A percentile compares a stretch with the other conserved stretches of the same genome.
Conservation (phyloP, 352 stramenopile species). For the Bremia lactucae region DNA sequence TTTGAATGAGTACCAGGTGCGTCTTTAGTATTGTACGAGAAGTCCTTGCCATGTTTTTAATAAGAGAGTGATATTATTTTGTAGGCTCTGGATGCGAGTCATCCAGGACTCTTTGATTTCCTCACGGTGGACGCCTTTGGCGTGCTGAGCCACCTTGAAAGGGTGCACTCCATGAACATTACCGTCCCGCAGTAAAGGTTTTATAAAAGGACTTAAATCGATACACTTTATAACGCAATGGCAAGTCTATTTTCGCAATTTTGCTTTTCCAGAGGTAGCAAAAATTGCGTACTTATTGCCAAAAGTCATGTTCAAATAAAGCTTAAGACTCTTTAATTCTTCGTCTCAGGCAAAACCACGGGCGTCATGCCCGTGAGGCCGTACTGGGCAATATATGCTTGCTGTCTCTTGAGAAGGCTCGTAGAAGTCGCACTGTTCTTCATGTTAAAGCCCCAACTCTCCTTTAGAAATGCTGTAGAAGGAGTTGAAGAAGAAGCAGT, state of each 20-base stretch:
- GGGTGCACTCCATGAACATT: conserved; percentile 69
- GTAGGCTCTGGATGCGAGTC: conserved; percentile 67
- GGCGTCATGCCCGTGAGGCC: conserved; percentile 75
- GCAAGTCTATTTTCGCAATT: conserved; percentile 4
- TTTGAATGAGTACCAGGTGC: conserved; percentile 69
- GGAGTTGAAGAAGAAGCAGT: conserved; percentile 12
- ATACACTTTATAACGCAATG: conserved; percentile 14
- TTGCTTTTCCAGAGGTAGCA: no score
- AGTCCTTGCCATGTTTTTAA: not conserved
- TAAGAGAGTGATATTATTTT: not conserved
- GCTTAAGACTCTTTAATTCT: conserved; percentile 19
- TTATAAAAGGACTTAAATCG: no score
- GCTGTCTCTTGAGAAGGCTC: conserved; percentile 78
- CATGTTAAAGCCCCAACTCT: conserved; percentile 72
- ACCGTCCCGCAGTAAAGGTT: conserved; percentile 25
- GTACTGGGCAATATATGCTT: conserved; percentile 75
- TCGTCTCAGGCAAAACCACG: conserved; percentile 27
- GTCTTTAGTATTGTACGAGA: no score
- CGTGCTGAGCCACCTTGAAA: conserved; percentile 76
- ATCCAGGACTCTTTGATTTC: conserved; percentile 78
- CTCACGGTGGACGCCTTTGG: conserved; percentile 77
- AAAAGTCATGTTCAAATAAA: conserved; percentile 12
- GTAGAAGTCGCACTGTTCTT: conserved; percentile 75
- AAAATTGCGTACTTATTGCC: no score
- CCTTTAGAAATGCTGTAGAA: conserved; percentile 28